These are phyloP conservation scores for Chalaropsis thielavioides DNA, from an alignment of 2,329 filamentous ascomycete species.

Conservation along the genomic window DNA sequence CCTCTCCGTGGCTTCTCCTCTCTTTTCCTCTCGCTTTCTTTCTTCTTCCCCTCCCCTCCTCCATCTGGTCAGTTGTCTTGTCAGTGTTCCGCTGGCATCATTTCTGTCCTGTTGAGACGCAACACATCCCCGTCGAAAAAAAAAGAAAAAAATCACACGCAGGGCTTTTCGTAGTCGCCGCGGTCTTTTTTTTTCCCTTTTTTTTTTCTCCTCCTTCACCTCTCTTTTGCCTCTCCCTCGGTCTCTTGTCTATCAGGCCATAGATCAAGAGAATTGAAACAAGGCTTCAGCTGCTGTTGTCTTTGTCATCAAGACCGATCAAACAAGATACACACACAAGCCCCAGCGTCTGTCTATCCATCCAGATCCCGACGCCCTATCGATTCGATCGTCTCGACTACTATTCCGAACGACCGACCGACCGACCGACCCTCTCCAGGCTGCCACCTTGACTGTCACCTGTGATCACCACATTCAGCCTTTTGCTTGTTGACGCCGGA, in stretches of 20 bases:
- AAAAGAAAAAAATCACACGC: slow-evolving; percentile 15
- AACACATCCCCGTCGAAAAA: slow-evolving; percentile 10
- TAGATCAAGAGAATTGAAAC: slow-evolving; percentile 15
- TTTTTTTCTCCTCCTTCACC: slow-evolving; percentile 4
- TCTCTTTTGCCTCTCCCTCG: slow-evolving; percentile 1
- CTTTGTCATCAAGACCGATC: slow-evolving; percentile 9
- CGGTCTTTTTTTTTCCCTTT: slow-evolving; percentile 13
- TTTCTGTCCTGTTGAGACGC: slow-evolving; percentile 18
- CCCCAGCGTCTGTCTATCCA: not conserved
- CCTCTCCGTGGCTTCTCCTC: not conserved
- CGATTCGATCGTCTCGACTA: not conserved
- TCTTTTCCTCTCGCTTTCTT: not conserved
- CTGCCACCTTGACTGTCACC: not conserved
- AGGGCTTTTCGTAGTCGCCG: slow-evolving; percentile 14
- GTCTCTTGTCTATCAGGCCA: slow-evolving; percentile 18
- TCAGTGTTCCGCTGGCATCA: slow-evolving; percentile 18
- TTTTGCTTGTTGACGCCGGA: not conserved
- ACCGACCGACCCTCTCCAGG: not conserved
- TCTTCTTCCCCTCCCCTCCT: slow-evolving; percentile 12
- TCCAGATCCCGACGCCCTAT: not conserved
- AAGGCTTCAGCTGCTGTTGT: slow-evolving; percentile 6
- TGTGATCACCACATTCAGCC: not conserved
- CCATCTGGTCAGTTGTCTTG: slow-evolving; percentile 19
- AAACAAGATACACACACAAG: not conserved
- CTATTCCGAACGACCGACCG: not conserved